Evolutionary conservation across 106 monocot genomes (phyloP).

Genomic region (Cymbidium sinense): DNA sequence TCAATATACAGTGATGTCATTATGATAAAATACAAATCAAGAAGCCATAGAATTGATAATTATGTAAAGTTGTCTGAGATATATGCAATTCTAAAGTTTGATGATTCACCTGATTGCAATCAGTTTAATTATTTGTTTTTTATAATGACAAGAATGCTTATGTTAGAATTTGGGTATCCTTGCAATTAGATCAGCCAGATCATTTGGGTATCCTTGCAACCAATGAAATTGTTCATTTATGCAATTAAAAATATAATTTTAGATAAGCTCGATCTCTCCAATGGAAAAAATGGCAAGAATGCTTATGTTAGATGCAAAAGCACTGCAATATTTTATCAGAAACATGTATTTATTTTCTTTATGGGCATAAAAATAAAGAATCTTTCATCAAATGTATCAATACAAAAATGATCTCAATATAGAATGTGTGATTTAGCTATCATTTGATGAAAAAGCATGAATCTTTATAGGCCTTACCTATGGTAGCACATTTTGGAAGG

Average conservation of each 20-base stretch:
- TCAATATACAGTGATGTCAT: too few species aligned
- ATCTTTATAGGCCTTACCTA: too few species aligned
- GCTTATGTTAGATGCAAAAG: too few species aligned
- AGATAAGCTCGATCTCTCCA: not conserved
- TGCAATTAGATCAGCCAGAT: not conserved
- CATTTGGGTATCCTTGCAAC: not conserved
- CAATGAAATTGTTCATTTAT: not conserved
- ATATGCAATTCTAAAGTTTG: too few species aligned
- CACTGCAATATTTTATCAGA: not conserved
- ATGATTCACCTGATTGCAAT: too few species aligned
- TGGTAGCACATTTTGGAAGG: not conserved
- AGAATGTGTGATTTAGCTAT: not conserved
- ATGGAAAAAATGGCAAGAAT: not conserved
- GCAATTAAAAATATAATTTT: slow-evolving; percentile 1
- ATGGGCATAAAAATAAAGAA: not conserved
- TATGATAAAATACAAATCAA: too few species aligned
- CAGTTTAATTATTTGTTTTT: too few species aligned
- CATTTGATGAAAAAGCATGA: not conserved
- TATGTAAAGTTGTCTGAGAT: too few species aligned
- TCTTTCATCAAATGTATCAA: not conserved
- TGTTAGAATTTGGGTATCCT: too few species aligned
- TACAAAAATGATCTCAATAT: not conserved
- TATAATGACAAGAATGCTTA: too few species aligned
- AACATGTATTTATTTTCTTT: not conserved
- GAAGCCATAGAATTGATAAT: too few species aligned